phyloP scores from a whole-genome alignment of 306 rosid genomes.

The Gynostemma pentaphyllum region DNA sequence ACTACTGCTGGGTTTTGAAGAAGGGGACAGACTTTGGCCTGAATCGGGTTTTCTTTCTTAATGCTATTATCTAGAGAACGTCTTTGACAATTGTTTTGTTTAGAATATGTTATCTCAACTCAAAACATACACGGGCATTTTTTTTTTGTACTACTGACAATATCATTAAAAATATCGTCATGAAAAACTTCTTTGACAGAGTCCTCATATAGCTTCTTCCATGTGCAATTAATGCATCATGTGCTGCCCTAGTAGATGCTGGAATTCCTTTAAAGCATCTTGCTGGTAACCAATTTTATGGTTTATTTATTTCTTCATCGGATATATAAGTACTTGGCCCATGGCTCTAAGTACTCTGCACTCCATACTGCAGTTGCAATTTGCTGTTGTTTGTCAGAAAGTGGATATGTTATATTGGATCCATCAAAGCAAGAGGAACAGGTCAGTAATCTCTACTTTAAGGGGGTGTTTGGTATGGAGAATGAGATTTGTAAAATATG shows the following conservation, averaged over 20 bases:
- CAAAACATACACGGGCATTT: neutral
- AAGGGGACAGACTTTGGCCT: neutral
- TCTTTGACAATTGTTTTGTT: neutral
- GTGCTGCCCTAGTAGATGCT: constrained; percentile 88
- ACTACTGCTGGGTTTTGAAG: neutral
- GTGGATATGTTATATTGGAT: constrained; percentile 56
- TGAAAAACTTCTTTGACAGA: constrained; percentile 6
- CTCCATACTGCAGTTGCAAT: constrained; percentile 61
- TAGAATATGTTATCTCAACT: neutral
- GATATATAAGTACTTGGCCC: neutral
- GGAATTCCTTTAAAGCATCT: constrained; percentile 90
- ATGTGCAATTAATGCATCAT: constrained; percentile 87
- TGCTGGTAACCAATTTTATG: constrained; percentile 51
- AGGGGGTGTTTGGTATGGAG: no score
- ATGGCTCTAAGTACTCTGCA: constrained; percentile 16
- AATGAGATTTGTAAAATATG: no score
- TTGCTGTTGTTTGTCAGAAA: constrained; percentile 67
- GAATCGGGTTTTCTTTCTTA: neutral
- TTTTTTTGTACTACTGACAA: neutral
- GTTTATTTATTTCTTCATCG: constrained; percentile 11
- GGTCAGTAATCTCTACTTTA: constrained; percentile 25
- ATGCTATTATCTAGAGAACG: neutral
- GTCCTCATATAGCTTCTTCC: constrained; percentile 55
- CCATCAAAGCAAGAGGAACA: constrained; percentile 90
- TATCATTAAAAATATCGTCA: neutral